phyloP scores from a whole-genome alignment of 2,329 filamentous ascomycete genomes.

The Falciphora oryzae region DNA sequence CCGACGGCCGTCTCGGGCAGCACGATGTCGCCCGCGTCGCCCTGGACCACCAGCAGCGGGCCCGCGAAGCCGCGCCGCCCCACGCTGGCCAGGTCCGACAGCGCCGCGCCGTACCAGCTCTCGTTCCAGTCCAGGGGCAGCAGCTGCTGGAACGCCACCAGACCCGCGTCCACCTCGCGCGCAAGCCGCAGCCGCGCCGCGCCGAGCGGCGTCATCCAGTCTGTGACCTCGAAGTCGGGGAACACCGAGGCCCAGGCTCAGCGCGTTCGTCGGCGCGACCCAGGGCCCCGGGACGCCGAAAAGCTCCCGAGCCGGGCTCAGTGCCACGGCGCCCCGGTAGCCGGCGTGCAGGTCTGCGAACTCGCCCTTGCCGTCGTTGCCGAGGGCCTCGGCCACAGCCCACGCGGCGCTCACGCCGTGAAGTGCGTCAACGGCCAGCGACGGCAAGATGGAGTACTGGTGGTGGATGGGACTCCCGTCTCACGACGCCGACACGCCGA shows the following conservation, averaged over 20 bases:
- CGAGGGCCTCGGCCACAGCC: conserved; percentile 25
- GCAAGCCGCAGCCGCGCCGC: conserved; percentile 17
- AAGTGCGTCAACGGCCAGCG: conserved; percentile 36
- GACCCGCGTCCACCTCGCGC: conserved; percentile 6
- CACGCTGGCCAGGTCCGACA: conserved; percentile 20
- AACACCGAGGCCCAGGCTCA: conserved; percentile 20
- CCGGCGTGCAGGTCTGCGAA: conserved; percentile 24
- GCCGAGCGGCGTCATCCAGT: conserved; percentile 23
- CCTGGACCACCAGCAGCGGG: conserved; percentile 32
- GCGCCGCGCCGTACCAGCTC: conserved; percentile 18
- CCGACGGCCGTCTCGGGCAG: conserved; percentile 12
- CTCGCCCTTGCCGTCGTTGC: conserved; percentile 21
- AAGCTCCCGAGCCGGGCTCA: conserved; percentile 23
- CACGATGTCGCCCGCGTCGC: conserved; percentile 20
- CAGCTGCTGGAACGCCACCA: conserved; percentile 10
- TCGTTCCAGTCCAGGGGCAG: conserved; percentile 16
- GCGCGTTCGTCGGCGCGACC: conserved; percentile 18
- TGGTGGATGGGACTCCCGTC: no score
- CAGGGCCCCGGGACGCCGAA: conserved; percentile 12
- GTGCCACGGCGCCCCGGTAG: conserved; percentile 31
- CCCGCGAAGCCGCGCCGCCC: conserved; percentile 27
- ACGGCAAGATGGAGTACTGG: conserved; percentile 27
- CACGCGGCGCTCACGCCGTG: conserved; percentile 37
- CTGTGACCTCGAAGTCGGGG: conserved; percentile 20
- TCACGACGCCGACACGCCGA: no score